These are phyloP conservation scores for Neoarthrinium moseri DNA, from an alignment of 2,329 filamentous ascomycete genomes.

Conservation along the genomic window DNA sequence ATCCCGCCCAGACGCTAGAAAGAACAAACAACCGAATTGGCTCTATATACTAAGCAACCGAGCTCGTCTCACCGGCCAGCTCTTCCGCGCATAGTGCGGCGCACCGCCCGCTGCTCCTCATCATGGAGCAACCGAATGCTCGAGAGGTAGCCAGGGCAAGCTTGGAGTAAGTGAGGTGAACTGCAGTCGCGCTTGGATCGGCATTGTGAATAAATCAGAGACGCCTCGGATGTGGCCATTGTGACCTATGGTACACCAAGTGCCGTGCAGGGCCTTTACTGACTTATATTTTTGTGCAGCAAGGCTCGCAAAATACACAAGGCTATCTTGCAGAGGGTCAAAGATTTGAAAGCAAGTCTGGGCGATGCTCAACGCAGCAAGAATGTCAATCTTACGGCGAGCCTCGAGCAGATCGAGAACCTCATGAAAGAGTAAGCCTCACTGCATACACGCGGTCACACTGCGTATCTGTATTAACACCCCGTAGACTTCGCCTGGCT, in stretches of 20 bases:
- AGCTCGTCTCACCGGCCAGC: constrained; percentile 1
- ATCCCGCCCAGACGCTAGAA: background rate
- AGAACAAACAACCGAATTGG: background rate
- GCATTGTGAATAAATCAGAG: too few species aligned
- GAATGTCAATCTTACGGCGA: constrained; percentile 23
- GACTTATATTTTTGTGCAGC: constrained; percentile 10
- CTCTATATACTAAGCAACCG: too few species aligned
- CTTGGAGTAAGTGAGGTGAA: constrained; percentile 28
- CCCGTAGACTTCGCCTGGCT: constrained; percentile 62
- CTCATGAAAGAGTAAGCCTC: constrained; percentile 29
- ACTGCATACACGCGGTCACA: background rate
- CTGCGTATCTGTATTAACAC: constrained; percentile 9
- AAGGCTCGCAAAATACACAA: constrained; percentile 24
- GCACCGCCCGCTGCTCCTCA: background rate
- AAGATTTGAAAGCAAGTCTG: constrained; percentile 25
- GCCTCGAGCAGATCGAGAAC: constrained; percentile 29
- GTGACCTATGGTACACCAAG: too few species aligned
- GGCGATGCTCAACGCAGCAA: constrained; percentile 12
- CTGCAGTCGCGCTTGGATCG: too few species aligned
- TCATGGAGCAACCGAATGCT: constrained; percentile 18
- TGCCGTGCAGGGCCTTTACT: too few species aligned
- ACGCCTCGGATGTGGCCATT: too few species aligned
- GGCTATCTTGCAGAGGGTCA: constrained; percentile 19
- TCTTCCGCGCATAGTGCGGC: constrained; percentile 19
- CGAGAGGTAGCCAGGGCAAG: constrained; percentile 23